phyloP scores from a whole-genome alignment of 306 rosid genomes.

The Castanea mollissima region DNA sequence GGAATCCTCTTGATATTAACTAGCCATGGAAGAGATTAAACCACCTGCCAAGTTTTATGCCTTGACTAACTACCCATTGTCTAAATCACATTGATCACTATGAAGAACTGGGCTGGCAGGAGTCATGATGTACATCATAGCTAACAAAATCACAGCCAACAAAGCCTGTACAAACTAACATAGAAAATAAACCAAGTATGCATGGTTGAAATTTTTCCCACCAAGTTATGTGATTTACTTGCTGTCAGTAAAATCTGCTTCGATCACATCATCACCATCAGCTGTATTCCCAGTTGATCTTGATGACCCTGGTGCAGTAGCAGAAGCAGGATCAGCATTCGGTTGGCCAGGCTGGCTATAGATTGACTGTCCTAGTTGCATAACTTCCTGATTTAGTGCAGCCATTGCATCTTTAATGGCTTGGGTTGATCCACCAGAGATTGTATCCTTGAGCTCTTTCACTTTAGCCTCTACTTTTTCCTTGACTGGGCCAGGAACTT shows the following conservation, averaged over 20 bases:
- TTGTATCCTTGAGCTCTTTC: constrained; percentile 77
- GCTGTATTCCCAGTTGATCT: constrained; percentile 40
- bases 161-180: not conserved
- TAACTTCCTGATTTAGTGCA: constrained; percentile 90
- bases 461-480: constrained; percentile 88
- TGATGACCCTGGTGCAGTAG: constrained; percentile 42
- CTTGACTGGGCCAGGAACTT: constrained; percentile 78
- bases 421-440: constrained; percentile 70
- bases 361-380: constrained; percentile 88
- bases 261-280: constrained; percentile 81
- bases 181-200: not conserved
- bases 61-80: not conserved
- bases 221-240: constrained; percentile 16
- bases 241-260: constrained; percentile 80
- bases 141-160: not conserved
- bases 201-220: not conserved
- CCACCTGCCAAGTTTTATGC: not conserved
- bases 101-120: not conserved
- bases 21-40: not conserved
- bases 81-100: not conserved
- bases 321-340: constrained; percentile 43
- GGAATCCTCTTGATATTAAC: not conserved
- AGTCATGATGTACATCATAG: not conserved
- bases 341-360: constrained; percentile 83
- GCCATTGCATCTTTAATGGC: constrained; percentile 79